Evolutionary conservation across 225 moss, liverwort and hornwort genomes (phyloP).

Genomic region (Physcomitrellopsis africana): DNA sequence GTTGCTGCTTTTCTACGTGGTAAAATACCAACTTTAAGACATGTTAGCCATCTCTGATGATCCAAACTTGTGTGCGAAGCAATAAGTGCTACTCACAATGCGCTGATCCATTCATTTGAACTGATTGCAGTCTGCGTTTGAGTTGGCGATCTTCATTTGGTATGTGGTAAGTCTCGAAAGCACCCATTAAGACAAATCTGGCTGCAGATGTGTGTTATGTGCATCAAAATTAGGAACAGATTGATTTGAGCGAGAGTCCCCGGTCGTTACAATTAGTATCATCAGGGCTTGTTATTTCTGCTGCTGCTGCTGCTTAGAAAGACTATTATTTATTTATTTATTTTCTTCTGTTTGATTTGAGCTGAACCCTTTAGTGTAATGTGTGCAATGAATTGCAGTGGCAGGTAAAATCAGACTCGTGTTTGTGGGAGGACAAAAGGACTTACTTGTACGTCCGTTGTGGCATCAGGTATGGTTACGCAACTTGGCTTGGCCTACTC

Average conservation of each 20-base stretch:
- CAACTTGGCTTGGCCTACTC: background rate
- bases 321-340: too few relatives aligned
- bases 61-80: background rate
- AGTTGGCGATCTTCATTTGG: conserved; percentile 70
- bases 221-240: too few relatives aligned
- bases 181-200: background rate
- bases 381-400: conserved; percentile 51
- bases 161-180: conserved; percentile 48
- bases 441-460: conserved; percentile 44
- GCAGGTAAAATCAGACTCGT: conserved; percentile 64
- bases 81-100: background rate
- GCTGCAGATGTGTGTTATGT: background rate
- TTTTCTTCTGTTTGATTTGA: too few relatives aligned
- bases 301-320: too few relatives aligned
- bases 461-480: conserved; percentile 42
- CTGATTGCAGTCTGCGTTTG: conserved; percentile 55
- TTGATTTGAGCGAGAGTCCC: too few relatives aligned
- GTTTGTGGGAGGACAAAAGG: conserved; percentile 60
- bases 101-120: background rate
- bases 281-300: too few relatives aligned
- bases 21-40: too few relatives aligned
- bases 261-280: too few relatives aligned
- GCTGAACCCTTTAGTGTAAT: background rate
- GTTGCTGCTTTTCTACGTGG: too few relatives aligned
- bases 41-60: too few relatives aligned